Evolutionary conservation across 148 eudicot genomes (phyloP).

Genomic region (Vaccinium darrowii): DNA sequence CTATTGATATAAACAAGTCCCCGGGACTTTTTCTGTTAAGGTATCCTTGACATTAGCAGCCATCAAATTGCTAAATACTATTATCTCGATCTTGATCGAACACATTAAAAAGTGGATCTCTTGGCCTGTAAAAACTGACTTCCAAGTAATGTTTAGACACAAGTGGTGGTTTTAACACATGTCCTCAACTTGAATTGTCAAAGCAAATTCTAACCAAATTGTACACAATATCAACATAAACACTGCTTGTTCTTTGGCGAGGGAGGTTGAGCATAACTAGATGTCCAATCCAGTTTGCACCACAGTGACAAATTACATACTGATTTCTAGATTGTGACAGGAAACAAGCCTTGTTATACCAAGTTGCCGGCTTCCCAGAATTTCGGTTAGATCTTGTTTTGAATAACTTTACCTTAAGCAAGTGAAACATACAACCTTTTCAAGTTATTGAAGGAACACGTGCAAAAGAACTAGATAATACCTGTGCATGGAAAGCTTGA

Average conservation of each 20-base stretch:
- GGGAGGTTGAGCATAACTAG: background rate
- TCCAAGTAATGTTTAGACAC: background rate
- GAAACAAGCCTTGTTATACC: background rate
- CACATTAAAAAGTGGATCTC: background rate
- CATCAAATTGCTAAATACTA: background rate
- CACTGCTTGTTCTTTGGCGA: background rate
- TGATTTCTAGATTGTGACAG: background rate
- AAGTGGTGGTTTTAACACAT: background rate
- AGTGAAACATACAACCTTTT: background rate
- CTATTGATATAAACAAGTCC: background rate
- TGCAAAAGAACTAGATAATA: slow-evolving; percentile 33
- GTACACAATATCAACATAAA: background rate
- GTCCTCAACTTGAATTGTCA: background rate
- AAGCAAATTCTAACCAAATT: background rate
- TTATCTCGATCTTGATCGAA: background rate
- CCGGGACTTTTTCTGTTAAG: background rate
- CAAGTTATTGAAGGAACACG: slow-evolving; percentile 28
- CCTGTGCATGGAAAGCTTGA: slow-evolving; percentile 79
- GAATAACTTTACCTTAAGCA: background rate
- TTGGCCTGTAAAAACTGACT: background rate
- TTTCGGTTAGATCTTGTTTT: background rate
- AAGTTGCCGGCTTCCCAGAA: background rate
- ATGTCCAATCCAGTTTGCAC: background rate
- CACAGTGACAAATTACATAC: background rate
- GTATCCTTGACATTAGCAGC: background rate